Conservation (phyloP, 2,329 filamentous ascomycete genomes). For the Fusarium oligoseptatum region DNA sequence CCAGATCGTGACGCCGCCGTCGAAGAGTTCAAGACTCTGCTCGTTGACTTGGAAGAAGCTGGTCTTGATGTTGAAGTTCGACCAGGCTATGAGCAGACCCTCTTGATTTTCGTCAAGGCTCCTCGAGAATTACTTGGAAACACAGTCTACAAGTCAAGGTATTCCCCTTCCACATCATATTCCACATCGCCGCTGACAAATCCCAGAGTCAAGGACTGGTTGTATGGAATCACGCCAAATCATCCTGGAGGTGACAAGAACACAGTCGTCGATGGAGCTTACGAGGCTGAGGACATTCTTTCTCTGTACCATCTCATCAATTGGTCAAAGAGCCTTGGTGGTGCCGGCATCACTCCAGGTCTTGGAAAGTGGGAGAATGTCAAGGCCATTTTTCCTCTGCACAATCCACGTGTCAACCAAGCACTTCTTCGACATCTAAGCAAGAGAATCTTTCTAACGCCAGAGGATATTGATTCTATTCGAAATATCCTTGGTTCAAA, state of each 20-base stretch:
- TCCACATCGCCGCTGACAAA: not conserved
- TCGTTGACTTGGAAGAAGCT: constrained; percentile 70
- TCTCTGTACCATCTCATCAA: constrained; percentile 78
- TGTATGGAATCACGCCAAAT: constrained; percentile 75
- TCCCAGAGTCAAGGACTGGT: constrained; percentile 78
- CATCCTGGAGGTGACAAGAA: constrained; percentile 69
- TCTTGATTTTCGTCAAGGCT: constrained; percentile 76
- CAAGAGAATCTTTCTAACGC: constrained; percentile 63
- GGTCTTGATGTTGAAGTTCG: constrained; percentile 80
- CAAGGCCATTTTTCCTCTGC: constrained; percentile 72
- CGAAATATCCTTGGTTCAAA: constrained; percentile 74
- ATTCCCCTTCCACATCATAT: not conserved
- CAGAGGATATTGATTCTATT: constrained; percentile 69
- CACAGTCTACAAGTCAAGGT: constrained; percentile 77
- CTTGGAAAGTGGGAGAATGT: constrained; percentile 72
- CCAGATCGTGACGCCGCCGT: constrained; percentile 52
- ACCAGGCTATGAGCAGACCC: constrained; percentile 74
- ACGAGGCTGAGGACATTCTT: constrained; percentile 76
- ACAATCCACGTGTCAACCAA: constrained; percentile 70
- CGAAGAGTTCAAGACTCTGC: constrained; percentile 59
- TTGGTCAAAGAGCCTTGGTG: constrained; percentile 69
- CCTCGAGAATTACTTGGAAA: constrained; percentile 73
- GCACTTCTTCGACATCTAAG: constrained; percentile 69
- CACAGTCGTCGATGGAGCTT: constrained; percentile 64
- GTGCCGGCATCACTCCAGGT: constrained; percentile 72